Conservation (phyloP, 176 grass and related monocot species). For the Carex kokanica region DNA sequence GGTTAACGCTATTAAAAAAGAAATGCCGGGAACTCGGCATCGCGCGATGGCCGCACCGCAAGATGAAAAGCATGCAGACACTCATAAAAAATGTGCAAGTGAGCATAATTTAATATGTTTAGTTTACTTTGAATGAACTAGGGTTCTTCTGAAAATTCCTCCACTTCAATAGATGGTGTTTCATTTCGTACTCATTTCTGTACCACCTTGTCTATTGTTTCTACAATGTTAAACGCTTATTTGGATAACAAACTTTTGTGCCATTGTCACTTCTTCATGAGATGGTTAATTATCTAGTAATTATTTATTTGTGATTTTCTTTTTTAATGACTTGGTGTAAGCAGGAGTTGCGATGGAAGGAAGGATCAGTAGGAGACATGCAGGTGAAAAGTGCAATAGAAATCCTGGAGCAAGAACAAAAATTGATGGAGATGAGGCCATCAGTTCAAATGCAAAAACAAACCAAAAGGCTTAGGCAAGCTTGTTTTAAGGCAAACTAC, state of each 20-base stretch:
- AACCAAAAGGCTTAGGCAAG: slow-evolving; percentile 13
- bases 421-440: slow-evolving; percentile 16
- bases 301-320: not conserved
- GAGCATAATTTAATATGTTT: not conserved
- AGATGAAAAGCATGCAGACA: slow-evolving; percentile 26
- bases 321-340: not conserved
- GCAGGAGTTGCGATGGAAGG: slow-evolving; percentile 17
- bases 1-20: slow-evolving; percentile 22
- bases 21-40: slow-evolving; percentile 22
- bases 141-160: not conserved
- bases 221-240: not conserved
- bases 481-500: slow-evolving; percentile 26
- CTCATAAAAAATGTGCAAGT: slow-evolving; percentile 22
- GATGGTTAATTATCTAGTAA: not conserved
- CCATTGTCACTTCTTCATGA: not conserved
- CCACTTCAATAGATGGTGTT: not conserved
- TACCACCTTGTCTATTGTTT: not conserved
- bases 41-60: slow-evolving; percentile 9
- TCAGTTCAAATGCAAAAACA: slow-evolving; percentile 1
- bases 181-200: not conserved
- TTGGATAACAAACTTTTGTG: not conserved
- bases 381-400: slow-evolving; percentile 5
- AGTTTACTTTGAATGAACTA: not conserved
- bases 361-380: not conserved
- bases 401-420: slow-evolving; percentile 15